Evolutionary conservation across 176 grass and related monocot genomes (phyloP), one percentile per base, ranked within the genome.

Genomic region (Aegilops bicornis): DNA sequence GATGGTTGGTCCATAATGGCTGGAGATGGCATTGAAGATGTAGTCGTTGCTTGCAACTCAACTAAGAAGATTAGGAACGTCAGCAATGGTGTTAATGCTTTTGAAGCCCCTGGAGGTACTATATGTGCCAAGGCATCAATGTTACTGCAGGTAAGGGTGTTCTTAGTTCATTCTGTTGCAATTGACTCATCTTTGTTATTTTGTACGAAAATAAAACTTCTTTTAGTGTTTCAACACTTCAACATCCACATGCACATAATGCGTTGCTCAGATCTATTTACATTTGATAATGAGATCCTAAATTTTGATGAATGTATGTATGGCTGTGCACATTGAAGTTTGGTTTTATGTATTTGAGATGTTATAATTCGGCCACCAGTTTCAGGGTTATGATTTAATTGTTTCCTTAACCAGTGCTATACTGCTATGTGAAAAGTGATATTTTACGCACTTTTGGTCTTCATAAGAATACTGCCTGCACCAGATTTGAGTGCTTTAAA

Each of bases 71-170:
- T 85, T 80, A 94, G 85, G 63, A 87, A 66, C 58, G 56, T 73
- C 84, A 80, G 11, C 50, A 89, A 84, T 77, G 81, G 68, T 59
- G 85, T 76, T 39, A 80, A 91, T 86, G 42, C 86, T 40, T 92
- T 98, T 77, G 85, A 84, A 77, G 75, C 78, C 14, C 77, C 82
- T 78, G 97, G 94, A 89, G 97, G 94, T 79, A 90, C 94, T 80
- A 92, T 99, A 39, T 99, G 97, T 96, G 97, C 97, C 32, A 99
- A 96, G 88, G 97, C 97, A 86, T 99, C 97, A 37, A 99, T 99
- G 97, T 71, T 99, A 78, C 89, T 99, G 72, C 90, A 99, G 94
- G 97, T 93, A 88, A 75, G n/a, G 60, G 61, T 23, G 23, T 32
- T 69, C 39, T 23, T 85, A 33, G 19, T 48, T 76, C 39, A 64